Conservation (phyloP, 2,329 filamentous ascomycete species). For the Xylaria sp. region DNA sequence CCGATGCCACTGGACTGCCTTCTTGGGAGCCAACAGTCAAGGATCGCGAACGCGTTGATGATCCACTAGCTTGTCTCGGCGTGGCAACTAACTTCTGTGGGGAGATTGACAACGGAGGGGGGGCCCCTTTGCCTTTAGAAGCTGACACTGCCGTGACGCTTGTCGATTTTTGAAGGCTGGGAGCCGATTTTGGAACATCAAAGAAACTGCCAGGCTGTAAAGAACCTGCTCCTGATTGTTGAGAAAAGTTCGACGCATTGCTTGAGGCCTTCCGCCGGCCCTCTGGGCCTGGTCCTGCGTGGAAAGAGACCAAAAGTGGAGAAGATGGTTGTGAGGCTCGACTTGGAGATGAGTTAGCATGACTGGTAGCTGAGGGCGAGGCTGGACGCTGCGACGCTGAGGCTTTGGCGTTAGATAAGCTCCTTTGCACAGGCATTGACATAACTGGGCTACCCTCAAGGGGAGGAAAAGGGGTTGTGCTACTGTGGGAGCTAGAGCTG, state of each 20-base stretch:
- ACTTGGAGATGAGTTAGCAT: conserved; percentile 86
- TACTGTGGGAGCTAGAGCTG: conserved; percentile 51
- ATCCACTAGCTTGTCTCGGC: conserved; percentile 68
- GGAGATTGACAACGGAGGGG: conserved; percentile 63
- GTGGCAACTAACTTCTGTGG: conserved; percentile 72
- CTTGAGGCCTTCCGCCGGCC: conserved; percentile 89
- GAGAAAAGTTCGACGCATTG: conserved; percentile 84
- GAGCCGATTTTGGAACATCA: conserved; percentile 73
- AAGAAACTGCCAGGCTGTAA: conserved; percentile 77
- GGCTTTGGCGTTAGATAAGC: conserved; percentile 83
- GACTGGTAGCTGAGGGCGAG: conserved; percentile 83
- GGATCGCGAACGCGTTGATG: conserved; percentile 80
- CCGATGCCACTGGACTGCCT: conserved; percentile 77
- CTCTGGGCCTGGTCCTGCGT: conserved; percentile 83
- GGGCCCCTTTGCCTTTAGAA: conserved; percentile 63
- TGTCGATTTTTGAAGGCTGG: conserved; percentile 68
- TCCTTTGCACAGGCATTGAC: conserved; percentile 81
- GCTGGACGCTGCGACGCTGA: conserved; percentile 74
- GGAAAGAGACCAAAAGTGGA: conserved; percentile 95
- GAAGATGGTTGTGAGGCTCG: conserved; percentile 83
- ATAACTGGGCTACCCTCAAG: conserved; percentile 88
- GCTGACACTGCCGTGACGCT: conserved; percentile 66
- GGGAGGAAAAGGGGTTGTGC: conserved; percentile 71
- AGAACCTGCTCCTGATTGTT: conserved; percentile 73
- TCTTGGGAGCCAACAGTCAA: conserved; percentile 95